These are phyloP conservation scores for Suaeda aralocaspica DNA, from an alignment of 148 eudicot species.

Conservation along the genomic window DNA sequence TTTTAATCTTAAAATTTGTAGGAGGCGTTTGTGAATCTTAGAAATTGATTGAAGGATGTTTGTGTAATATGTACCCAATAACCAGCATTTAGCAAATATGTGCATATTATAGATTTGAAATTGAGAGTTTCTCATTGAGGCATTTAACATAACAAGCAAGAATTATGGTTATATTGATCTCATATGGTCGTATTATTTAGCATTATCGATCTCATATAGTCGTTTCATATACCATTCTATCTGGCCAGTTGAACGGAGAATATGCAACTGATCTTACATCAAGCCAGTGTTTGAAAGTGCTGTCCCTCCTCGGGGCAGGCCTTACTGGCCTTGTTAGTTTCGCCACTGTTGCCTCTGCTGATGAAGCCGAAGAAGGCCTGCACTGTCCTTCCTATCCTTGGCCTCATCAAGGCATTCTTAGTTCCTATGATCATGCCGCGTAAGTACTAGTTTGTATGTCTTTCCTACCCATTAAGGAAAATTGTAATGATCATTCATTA, in stretches of 20 bases:
- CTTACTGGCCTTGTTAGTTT: slow-evolving; percentile 51
- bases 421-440: slow-evolving; percentile 93
- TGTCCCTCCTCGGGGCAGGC: slow-evolving; percentile 58
- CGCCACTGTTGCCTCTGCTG: slow-evolving; percentile 51
- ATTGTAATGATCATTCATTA: too few relatives aligned
- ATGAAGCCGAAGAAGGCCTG: slow-evolving; percentile 80
- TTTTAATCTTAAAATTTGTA: too few relatives aligned
- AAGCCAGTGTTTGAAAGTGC: slow-evolving; percentile 25
- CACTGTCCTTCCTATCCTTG: slow-evolving; percentile 60
- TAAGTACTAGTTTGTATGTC: slow-evolving; percentile 43
- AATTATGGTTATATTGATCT: too few relatives aligned
- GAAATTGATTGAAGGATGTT: too few relatives aligned
- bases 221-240: neutral
- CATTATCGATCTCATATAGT: neutral
- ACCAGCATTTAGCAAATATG: too few relatives aligned
- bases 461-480: too few relatives aligned
- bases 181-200: too few relatives aligned
- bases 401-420: slow-evolving; percentile 81
- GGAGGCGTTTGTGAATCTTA: too few relatives aligned
- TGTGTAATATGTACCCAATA: too few relatives aligned
- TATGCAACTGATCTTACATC: neutral
- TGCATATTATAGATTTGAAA: too few relatives aligned
- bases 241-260: neutral
- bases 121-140: too few relatives aligned
- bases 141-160: too few relatives aligned